Conservation (phyloP, 2,329 filamentous ascomycete species). For the Celoporthe dispersa region DNA sequence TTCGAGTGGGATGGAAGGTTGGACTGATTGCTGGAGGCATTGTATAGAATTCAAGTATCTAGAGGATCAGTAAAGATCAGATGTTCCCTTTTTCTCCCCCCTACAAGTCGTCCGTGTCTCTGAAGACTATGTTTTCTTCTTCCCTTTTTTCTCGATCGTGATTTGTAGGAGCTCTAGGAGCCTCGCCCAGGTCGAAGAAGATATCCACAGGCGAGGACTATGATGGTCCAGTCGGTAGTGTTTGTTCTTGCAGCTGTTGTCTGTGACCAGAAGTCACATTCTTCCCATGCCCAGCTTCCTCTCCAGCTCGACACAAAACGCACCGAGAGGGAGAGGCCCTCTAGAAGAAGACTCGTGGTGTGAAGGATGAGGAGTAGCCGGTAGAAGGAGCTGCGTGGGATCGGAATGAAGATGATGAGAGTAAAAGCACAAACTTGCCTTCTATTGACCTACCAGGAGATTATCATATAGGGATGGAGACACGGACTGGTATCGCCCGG, state of each 20-base stretch:
- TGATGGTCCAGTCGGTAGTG: conserved; percentile 37
- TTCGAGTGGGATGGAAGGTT: neutral
- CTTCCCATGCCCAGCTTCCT: conserved; percentile 33
- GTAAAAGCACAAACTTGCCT: neutral
- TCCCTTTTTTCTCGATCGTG: neutral
- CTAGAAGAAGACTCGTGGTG: conserved; percentile 33
- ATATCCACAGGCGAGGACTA: conserved; percentile 40
- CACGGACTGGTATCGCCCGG: neutral
- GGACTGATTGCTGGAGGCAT: neutral
- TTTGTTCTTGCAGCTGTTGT: conserved; percentile 37
- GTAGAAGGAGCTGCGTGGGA: conserved; percentile 25
- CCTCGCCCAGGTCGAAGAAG: conserved; percentile 37
- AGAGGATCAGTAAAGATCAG: neutral
- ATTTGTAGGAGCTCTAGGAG: conserved; percentile 40
- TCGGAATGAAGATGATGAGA: neutral
- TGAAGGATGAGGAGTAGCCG: conserved; percentile 28
- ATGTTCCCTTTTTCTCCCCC: neutral
- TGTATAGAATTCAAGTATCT: neutral
- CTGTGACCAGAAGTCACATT: conserved; percentile 18
- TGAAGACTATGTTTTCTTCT: too few relatives aligned
- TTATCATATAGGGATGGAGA: neutral
- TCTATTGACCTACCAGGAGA: conserved; percentile 1
- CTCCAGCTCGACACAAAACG: conserved; percentile 38
- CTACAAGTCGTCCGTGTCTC: neutral
- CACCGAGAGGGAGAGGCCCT: conserved; percentile 37